phyloP scores from a whole-genome alignment of 805 yeast genomes.

The Barnettozyma pratensis region DNA sequence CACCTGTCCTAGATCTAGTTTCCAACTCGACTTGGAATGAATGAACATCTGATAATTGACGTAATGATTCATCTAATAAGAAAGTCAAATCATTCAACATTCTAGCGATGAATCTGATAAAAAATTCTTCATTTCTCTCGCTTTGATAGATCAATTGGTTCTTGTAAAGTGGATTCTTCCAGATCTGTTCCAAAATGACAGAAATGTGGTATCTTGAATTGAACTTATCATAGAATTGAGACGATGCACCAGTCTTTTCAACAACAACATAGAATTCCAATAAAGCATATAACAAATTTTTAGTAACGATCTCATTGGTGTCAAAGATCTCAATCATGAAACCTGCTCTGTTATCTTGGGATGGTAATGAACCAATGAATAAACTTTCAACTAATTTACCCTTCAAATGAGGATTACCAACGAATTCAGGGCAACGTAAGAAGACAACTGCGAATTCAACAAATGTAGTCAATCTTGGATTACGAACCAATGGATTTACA shows the following conservation, averaged over 20 bases:
- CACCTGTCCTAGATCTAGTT: conserved; percentile 34
- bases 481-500: conserved; percentile 51
- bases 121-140: conserved; percentile 67
- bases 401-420: conserved; percentile 92
- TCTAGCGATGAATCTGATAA: conserved; percentile 88
- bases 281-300: conserved; percentile 73
- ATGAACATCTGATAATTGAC: conserved; percentile 75
- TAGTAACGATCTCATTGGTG: conserved; percentile 53
- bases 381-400: conserved; percentile 77
- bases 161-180: conserved; percentile 69
- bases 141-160: conserved; percentile 67
- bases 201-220: conserved; percentile 86
- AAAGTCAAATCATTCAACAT: conserved; percentile 93
- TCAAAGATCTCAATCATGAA: conserved; percentile 64
- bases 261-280: conserved; percentile 90
- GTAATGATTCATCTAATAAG: conserved; percentile 83
- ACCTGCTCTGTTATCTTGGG: conserved; percentile 58
- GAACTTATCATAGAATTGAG: conserved; percentile 95
- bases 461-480: conserved; percentile 47
- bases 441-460: conserved; percentile 71
- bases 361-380: conserved; percentile 64
- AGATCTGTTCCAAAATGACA: conserved; percentile 72
- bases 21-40: conserved; percentile 61
- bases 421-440: conserved; percentile 76
- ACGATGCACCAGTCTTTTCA: conserved; percentile 91